A percentile compares a stretch with the other conserved stretches of the same genome.
phyloP scores from a whole-genome alignment of 257 asterid genomes.

The Verbascum thapsus region DNA sequence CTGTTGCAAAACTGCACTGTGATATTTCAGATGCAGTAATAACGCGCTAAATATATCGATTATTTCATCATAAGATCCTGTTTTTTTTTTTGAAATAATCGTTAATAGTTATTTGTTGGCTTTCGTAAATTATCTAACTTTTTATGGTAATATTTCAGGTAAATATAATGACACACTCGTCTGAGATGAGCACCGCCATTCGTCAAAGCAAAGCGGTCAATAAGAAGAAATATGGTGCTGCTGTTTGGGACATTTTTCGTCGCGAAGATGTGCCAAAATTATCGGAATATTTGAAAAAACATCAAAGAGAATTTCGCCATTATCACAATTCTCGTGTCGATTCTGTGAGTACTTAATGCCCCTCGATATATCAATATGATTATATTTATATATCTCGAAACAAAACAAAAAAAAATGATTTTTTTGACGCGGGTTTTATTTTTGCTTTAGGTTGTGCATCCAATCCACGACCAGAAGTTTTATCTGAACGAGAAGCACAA shows the following conservation, averaged over 20 bases:
- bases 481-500: constrained; percentile 56
- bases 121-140: background rate
- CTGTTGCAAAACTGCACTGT: too few relatives aligned
- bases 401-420: too few relatives aligned
- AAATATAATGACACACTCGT: constrained; percentile 71
- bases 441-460: constrained; percentile 59
- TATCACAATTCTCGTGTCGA: constrained; percentile 34
- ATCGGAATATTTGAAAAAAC: constrained; percentile 55
- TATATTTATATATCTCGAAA: too few relatives aligned
- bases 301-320: constrained; percentile 63
- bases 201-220: constrained; percentile 35
- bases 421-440: background rate
- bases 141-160: too few relatives aligned
- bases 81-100: background rate
- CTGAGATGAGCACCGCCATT: constrained; percentile 41
- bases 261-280: constrained; percentile 69
- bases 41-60: background rate
- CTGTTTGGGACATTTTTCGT: constrained; percentile 85
- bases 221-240: constrained; percentile 57
- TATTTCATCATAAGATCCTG: background rate
- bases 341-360: constrained; percentile 38
- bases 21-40: too few relatives aligned
- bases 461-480: constrained; percentile 80
- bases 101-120: background rate
- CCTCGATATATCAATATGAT: too few relatives aligned